These are phyloP conservation scores for Zoysia matrella DNA, from an alignment of 202 grass and related monocot species.

Conservation along the genomic window DNA sequence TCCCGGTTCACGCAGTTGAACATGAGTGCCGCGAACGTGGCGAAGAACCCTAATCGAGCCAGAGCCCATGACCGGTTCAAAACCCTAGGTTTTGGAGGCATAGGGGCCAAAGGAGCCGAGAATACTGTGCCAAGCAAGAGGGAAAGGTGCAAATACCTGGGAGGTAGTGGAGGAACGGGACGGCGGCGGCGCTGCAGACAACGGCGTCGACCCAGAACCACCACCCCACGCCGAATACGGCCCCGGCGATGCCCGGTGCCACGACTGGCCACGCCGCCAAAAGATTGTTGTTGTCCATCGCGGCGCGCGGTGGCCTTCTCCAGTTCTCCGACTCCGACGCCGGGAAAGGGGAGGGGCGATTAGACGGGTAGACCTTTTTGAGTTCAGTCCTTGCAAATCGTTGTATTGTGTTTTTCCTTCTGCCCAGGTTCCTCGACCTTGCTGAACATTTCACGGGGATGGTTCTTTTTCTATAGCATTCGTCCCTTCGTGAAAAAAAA, in stretches of 20 bases:
- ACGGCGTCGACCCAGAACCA: slow-evolving; percentile 96
- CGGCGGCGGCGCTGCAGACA: slow-evolving; percentile 74
- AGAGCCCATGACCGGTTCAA: not conserved
- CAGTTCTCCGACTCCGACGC: slow-evolving; percentile 41
- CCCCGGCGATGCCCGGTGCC: slow-evolving; percentile 67
- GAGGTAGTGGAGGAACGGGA: slow-evolving; percentile 89
- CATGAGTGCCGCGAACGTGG: slow-evolving; percentile 80
- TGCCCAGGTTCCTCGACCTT: not conserved
- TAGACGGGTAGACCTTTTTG: not conserved
- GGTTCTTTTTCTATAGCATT: not conserved
- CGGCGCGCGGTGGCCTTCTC: not conserved
- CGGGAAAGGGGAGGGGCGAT: slow-evolving; percentile 32
- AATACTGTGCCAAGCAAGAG: not conserved
- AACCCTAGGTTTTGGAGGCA: not conserved
- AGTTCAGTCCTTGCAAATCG: not conserved
- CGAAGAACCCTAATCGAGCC: slow-evolving; percentile 66
- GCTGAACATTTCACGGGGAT: no score
- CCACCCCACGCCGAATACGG: slow-evolving; percentile 79
- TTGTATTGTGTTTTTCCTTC: not conserved
- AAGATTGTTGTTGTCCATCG: slow-evolving; percentile 61
- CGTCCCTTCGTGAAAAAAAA: not conserved
- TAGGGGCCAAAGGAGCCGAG: not conserved
- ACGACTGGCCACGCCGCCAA: slow-evolving; percentile 59
- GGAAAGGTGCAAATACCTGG: slow-evolving; percentile 49
- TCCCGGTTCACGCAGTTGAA: slow-evolving; percentile 83